Conservation (phyloP, 176 grass and related monocot species). For the Alloteropsis semialata region DNA sequence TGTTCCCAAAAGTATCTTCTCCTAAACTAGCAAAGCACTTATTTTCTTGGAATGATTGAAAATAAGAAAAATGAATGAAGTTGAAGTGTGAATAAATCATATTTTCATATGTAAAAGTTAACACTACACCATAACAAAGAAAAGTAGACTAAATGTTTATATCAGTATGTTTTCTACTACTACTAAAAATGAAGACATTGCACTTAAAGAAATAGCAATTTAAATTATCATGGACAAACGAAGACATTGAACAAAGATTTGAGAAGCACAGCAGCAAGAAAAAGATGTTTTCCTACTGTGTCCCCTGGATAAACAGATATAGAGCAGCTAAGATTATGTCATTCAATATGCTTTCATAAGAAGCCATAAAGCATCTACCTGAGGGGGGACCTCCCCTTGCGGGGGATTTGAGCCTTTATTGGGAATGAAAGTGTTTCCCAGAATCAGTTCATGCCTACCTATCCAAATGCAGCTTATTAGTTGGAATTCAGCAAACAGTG, state of each 20-base stretch:
- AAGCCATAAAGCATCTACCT: conserved; percentile 54
- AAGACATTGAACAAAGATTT: conserved; percentile 11
- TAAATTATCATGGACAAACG: conserved; percentile 16
- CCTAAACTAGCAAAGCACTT: background rate
- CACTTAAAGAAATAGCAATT: background rate
- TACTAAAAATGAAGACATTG: background rate
- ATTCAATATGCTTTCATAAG: conserved; percentile 16
- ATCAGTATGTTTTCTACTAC: background rate
- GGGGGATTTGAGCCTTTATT: conserved; percentile 60
- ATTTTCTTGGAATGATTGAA: background rate
- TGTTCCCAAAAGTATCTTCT: background rate
- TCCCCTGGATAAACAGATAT: background rate
- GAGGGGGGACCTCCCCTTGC: conserved; percentile 54
- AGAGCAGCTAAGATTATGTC: background rate
- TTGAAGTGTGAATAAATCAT: background rate
- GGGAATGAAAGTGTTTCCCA: conserved; percentile 80
- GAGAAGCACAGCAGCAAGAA: background rate
- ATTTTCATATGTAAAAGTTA: background rate
- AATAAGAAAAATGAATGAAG: background rate
- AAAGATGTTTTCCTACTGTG: background rate
- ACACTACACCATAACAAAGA: background rate
- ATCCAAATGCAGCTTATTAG: conserved; percentile 51
- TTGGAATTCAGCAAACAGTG: conserved; percentile 6
- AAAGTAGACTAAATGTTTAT: background rate
- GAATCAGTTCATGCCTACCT: conserved; percentile 88